These are phyloP conservation scores for Colletotrichum sp. DNA, from an alignment of 2,329 filamentous ascomycete species.

Conservation along the genomic window DNA sequence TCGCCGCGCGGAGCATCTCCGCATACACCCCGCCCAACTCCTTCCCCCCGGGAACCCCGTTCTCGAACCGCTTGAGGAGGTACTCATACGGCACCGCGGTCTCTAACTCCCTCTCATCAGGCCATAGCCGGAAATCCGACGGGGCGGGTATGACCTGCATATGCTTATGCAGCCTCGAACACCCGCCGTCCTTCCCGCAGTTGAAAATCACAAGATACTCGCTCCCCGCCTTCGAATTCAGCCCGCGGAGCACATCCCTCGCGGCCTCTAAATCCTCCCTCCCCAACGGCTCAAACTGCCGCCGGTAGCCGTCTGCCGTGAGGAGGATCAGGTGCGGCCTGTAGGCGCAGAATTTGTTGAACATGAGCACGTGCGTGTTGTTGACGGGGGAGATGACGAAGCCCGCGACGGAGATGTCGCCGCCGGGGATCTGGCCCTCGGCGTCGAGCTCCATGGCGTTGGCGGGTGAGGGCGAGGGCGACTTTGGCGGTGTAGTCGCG, in stretches of 20 bases:
- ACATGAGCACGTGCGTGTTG: slow-evolving; percentile 48
- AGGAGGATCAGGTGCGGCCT: slow-evolving; percentile 52
- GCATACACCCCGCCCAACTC: slow-evolving; percentile 28
- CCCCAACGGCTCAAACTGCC: slow-evolving; percentile 49
- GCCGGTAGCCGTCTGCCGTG: slow-evolving; percentile 48
- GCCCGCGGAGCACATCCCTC: neutral
- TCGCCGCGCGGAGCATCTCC: slow-evolving; percentile 26
- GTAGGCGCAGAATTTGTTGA: slow-evolving; percentile 55
- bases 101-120: slow-evolving; percentile 17
- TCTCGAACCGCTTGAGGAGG: slow-evolving; percentile 33
- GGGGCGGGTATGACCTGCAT: slow-evolving; percentile 44
- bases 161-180: slow-evolving; percentile 54
- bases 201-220: slow-evolving; percentile 51
- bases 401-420: slow-evolving; percentile 47
- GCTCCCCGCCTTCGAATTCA: neutral
- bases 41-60: neutral
- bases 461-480: neutral
- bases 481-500: neutral
- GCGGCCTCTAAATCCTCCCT: slow-evolving; percentile 43
- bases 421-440: slow-evolving; percentile 30
- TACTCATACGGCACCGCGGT: slow-evolving; percentile 37
- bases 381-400: slow-evolving; percentile 41
- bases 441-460: neutral
- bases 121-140: slow-evolving; percentile 31
- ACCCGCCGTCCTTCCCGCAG: slow-evolving; percentile 47